Base-by-base conservation (phyloP, 164 flowering plant genomes). In the Berberis thunbergii region DNA sequence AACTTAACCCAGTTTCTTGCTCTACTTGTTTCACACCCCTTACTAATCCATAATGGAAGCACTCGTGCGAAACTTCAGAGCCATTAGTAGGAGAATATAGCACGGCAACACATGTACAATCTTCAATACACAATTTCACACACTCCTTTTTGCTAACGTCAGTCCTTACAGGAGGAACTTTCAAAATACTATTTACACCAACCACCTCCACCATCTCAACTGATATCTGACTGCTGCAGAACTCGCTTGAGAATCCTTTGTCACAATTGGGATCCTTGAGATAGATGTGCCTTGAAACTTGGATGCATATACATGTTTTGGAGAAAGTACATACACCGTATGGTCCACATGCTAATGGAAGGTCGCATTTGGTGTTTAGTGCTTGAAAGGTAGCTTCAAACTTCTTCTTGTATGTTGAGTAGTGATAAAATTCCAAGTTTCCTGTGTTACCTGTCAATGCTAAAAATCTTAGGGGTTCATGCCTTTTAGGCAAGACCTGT, bases 281-380 rank as follows among this genome's bases (percentile, higher is more conserved):
- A 0, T 67, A 45, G 8, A 49, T 49, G 3, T 53, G 41, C 2
- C 62, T 61, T 7, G 68, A 49, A 5, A 78, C 43, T 42, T 67
- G 61, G n/a, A 92, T 80, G 64, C 93, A 89, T 0, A 84, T 80
- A 60, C 96, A 89, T 3, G 76, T 7, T 55, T 79, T 76, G 38
- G 84, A 75, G 50, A 75, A 73, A 1, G 87, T 89, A 62, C 98
- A 93, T 6, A 89, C 73, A 0, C 83, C 85, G 46, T 82, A 89
- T 10, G 84, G 80, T n/a, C 79, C 77, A 65, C 98, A 93, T 1
- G 89, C 78, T 41, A 81, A 44, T 4, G 98, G 98, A 73, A 89
- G 91, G 64, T 93, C 94, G 73, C 97, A 93, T 0, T 80, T 86
- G 2, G 43, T 60, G 69, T 80, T 83, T 2, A 88, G 62, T 50